Base-by-base conservation (phyloP, 2,329 filamentous ascomycete genomes). In the Aspergillus quadrilineatus region DNA sequence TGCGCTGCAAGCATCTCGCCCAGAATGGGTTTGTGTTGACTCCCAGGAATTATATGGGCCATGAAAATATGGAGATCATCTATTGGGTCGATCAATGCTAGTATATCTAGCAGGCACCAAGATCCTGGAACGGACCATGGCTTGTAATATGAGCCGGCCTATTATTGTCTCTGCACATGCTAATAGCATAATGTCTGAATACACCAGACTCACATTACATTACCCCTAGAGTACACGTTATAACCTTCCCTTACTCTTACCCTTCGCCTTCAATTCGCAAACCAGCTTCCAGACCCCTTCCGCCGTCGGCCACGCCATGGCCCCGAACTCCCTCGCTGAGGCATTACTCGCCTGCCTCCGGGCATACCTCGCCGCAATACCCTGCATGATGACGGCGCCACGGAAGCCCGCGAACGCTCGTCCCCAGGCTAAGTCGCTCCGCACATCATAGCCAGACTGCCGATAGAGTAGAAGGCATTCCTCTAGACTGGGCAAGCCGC, bases 311-410 rank as follows among this genome's bases (percentile, higher is more conserved):
- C 39, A 44, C 29, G 41, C 41, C 39, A 44, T 49, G 6, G 32
- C 43, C n/a, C 28, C 91, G 73, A 95, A 90, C 41, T 86, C 81
- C 64, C 80, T 82, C 5, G 94, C 94, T 70, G 89, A 84, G 56
- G 85, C 88, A 72, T 91, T 96, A 75, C 92, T 96, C 37, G 94
- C 94, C 80, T 97, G 92, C 46, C 93, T 79, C 48, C 83, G 77
- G 28, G 94, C 94, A 72, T 89, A 89, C 62, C 94, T 79, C 50
- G 94, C 94, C 46, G 92, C 92, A 70, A 99, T 97, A 2, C 94
- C 94, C 78, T 97, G 94, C 87, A 80, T 84, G 69, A 87, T 87
- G 41, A 87, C 78, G 17, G 80, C 78, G 30, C 77, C 79, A 46
- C 85, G 75, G 66, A 85, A 86, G 28, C 81, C 77, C 46, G 80